Evolutionary conservation across 176 grass and related monocot species (phyloP).

Genomic region (Cenchrus fungigraminus): DNA sequence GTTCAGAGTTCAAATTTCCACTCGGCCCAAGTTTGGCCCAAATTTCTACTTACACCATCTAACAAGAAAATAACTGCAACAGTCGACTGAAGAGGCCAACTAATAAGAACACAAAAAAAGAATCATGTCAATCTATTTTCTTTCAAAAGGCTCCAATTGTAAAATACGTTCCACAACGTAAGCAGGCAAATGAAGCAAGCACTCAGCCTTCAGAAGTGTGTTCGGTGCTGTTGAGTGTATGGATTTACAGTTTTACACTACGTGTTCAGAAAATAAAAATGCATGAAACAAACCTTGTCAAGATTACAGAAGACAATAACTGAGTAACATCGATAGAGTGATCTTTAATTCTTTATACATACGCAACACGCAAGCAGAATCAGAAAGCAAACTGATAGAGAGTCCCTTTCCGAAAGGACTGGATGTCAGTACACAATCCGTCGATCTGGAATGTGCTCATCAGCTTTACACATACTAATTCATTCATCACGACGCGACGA

Average conservation of each 20-base stretch:
- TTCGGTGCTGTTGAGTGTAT: too few species aligned
- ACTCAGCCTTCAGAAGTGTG: too few species aligned
- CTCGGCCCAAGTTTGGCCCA: not conserved
- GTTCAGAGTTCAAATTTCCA: not conserved
- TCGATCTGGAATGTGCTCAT: slow-evolving; percentile 32
- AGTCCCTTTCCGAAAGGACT: slow-evolving; percentile 43
- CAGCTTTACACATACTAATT: slow-evolving; percentile 19
- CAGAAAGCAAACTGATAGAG: slow-evolving; percentile 12
- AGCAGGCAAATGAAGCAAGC: not conserved
- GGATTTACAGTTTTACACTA: too few species aligned
- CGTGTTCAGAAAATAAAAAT: too few species aligned
- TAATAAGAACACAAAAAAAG: not conserved
- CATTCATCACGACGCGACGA: slow-evolving; percentile 9
- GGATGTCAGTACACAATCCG: slow-evolving; percentile 17
- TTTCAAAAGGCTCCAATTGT: too few species aligned
- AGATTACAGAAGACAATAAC: slow-evolving; percentile 6
- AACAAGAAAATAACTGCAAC: too few species aligned
- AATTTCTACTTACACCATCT: too few species aligned
- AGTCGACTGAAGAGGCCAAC: too few species aligned
- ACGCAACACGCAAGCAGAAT: slow-evolving; percentile 24
- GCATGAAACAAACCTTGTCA: too few species aligned
- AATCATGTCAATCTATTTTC: not conserved
- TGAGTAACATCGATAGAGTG: not conserved
- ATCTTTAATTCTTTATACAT: slow-evolving; percentile 6
- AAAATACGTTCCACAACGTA: not conserved